Conservation (phyloP, 192 early-diverging fungal species). For the Coemansia sp. region DNA sequence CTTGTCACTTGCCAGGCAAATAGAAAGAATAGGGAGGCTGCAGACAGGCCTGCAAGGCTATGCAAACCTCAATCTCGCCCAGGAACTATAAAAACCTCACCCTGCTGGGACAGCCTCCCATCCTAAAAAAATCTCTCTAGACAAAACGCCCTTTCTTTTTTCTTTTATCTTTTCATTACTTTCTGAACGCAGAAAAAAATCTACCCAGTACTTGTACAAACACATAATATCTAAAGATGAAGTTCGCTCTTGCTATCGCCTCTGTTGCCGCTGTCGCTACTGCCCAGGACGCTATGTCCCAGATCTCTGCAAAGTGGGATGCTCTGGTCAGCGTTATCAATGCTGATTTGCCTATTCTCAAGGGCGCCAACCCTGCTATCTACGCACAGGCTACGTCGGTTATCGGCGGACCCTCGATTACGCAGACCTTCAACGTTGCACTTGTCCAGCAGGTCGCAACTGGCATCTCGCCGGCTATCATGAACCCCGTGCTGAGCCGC, state of each 20-base stretch:
- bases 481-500: slow-evolving; percentile 49
- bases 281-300: slow-evolving; percentile 30
- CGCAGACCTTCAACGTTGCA: slow-evolving; percentile 28
- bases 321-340: slow-evolving; percentile 41
- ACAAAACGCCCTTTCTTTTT: slow-evolving; percentile 6
- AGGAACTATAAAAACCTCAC: slow-evolving; percentile 4
- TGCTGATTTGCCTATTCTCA: slow-evolving; percentile 36
- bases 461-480: slow-evolving; percentile 44
- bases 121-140: slow-evolving; percentile 7
- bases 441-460: slow-evolving; percentile 54
- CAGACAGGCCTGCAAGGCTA: not conserved
- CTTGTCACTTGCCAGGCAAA: not conserved
- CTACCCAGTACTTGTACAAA: slow-evolving; percentile 19
- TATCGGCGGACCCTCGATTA: slow-evolving; percentile 45
- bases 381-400: slow-evolving; percentile 45
- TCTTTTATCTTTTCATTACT: not conserved
- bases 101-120: not conserved
- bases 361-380: slow-evolving; percentile 40
- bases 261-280: slow-evolving; percentile 21
- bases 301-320: slow-evolving; percentile 48
- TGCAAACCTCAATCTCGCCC: slow-evolving; percentile 5
- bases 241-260: slow-evolving; percentile 40
- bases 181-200: not conserved
- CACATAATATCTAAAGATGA: slow-evolving; percentile 27
- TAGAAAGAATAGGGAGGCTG: slow-evolving; percentile 4